Conservation (phyloP, 768 basidiomycete genomes). For the Mycena metata region DNA sequence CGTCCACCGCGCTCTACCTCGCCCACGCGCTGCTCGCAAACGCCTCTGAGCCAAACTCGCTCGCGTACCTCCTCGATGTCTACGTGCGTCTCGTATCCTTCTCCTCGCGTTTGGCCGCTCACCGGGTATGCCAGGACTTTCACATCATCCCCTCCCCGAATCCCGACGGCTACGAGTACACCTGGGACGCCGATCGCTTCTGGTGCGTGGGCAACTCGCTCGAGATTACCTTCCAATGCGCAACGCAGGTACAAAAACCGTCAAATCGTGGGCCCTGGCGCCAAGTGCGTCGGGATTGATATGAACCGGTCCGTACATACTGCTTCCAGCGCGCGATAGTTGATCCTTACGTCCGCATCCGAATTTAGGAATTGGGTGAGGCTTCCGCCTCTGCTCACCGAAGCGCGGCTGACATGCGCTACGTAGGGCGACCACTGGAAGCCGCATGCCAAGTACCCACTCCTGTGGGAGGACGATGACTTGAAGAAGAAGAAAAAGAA, state of each 20-base stretch:
- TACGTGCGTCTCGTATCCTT: constrained; percentile 55
- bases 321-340: constrained; percentile 6
- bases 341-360: not conserved
- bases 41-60: constrained; percentile 59
- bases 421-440: constrained; percentile 83
- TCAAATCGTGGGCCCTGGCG: constrained; percentile 61
- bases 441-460: constrained; percentile 43
- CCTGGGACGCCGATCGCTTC: constrained; percentile 77
- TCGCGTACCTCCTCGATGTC: constrained; percentile 63
- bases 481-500: constrained; percentile 41
- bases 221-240: not conserved
- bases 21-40: constrained; percentile 76
- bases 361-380: constrained; percentile 71
- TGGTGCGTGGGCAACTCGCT: constrained; percentile 55
- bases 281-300: constrained; percentile 78
- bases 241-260: constrained; percentile 81
- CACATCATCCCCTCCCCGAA: constrained; percentile 77
- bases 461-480: constrained; percentile 32
- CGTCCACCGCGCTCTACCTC: constrained; percentile 78
- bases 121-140: constrained; percentile 58
- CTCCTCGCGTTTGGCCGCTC: constrained; percentile 17
- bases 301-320: constrained; percentile 74
- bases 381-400: not conserved
- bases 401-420: constrained; percentile 10
- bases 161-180: constrained; percentile 82